Evolutionary conservation across 2,329 filamentous ascomycete genomes (phyloP), one percentile per base, ranked within the genome.

Genomic region (Epicoccum sorghinum): DNA sequence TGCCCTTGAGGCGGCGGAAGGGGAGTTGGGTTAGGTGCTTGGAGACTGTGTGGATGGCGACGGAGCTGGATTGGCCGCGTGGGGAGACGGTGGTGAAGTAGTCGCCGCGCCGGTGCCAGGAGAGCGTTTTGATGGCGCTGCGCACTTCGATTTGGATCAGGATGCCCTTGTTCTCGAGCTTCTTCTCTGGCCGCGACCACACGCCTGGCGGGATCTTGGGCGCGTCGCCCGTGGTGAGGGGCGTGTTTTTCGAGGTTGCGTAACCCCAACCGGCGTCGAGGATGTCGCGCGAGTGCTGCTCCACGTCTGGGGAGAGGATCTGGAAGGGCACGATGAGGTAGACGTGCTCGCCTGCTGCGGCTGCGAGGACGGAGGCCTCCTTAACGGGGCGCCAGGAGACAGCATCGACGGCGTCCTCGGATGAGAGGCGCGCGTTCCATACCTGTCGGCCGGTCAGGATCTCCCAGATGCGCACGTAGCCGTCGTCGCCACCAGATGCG

Each of bases 21-120:
- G 95, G 96, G 61, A 95, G 88, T 75, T 99, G 95, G 3, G 92
- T 97, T 40, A 93, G 84, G 77, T 99, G 95, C 75, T 96, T 96
- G 52, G 90, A 95, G 57, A 99, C 81, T 0, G 93, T 97, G 78
- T 99, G 95, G 58, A 99, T 96, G 48, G 91, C 89, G 47, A 99
- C 91, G 4, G 95, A 91, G 68, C 85, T 88, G 63, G 85, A 84
- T 70, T 90, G 87, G 29, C 89, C 89, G 10, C 84, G 83, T 1
- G 95, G 92, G 44, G 91, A 96, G 22, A 97, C 91, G 0, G 93
- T 96, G 63, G 91, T 89, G 69, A 99, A 89, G 79, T 97, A 97
- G 73, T 98, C 93, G 65, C 95, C 95, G 57, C 90, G 87, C 55
- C 93, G 85, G 77, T 99, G 96, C 92, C 93, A 99, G 72, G 87